Evolutionary conservation across 352 stramenopile genomes (phyloP).

Genomic region (Aphanomyces astaci): DNA sequence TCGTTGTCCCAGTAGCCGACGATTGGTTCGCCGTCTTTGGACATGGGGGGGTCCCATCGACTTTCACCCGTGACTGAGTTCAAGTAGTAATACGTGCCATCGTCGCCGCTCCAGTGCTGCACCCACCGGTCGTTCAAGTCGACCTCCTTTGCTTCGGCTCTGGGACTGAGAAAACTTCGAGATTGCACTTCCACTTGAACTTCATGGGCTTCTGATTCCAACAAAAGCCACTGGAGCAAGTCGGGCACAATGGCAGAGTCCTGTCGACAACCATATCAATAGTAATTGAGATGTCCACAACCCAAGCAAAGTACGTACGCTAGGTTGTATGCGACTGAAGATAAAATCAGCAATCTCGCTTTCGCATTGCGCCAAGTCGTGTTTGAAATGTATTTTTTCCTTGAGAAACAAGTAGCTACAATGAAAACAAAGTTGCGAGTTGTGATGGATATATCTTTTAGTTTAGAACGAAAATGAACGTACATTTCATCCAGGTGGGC

Average conservation of each 20-base stretch:
- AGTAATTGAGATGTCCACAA: no score
- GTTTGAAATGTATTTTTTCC: conserved; percentile 66
- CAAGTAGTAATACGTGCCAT: conserved; percentile 56
- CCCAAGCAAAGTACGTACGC: no score
- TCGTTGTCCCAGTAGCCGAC: conserved; percentile 59
- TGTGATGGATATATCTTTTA: neutral
- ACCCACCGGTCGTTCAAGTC: conserved; percentile 41
- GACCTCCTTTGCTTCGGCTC: conserved; percentile 25
- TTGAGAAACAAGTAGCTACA: conserved; percentile 68
- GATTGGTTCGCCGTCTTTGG: conserved; percentile 20
- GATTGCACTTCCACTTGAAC: conserved; percentile 60
- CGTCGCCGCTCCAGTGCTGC: conserved; percentile 55
- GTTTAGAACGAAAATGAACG: neutral
- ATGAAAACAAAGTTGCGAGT: neutral
- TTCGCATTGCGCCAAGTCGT: conserved; percentile 60
- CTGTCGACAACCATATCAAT: conserved; percentile 9
- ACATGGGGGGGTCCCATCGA: conserved; percentile 45
- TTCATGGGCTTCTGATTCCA: conserved; percentile 60
- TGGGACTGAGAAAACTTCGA: conserved; percentile 30
- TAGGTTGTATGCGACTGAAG: conserved; percentile 40
- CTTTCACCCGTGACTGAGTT: conserved; percentile 49
- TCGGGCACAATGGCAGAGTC: conserved; percentile 50
- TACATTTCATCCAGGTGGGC: conserved; percentile 62
- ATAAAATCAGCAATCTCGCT: conserved; percentile 58
- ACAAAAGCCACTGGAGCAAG: conserved; percentile 66